These are phyloP conservation scores for Alternaria panax DNA, from an alignment of 2,329 filamentous ascomycete genomes.

Conservation along the genomic window DNA sequence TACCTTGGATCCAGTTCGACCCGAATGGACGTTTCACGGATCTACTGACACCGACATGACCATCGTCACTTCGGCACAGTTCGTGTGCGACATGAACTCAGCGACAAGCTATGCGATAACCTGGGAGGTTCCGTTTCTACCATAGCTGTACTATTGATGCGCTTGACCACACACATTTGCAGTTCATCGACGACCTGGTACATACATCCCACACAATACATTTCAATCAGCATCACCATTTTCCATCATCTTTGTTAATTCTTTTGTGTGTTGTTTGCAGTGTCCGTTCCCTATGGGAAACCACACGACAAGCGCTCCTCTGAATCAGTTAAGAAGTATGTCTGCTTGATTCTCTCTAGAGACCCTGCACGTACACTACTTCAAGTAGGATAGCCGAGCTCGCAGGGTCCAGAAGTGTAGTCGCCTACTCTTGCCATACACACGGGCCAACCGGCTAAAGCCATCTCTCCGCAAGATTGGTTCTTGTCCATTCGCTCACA, in stretches of 20 bases:
- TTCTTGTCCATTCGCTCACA: neutral
- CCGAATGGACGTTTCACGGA: conserved; percentile 58
- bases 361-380: neutral
- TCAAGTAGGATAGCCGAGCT: neutral
- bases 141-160: conserved; percentile 43
- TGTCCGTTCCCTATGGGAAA: neutral
- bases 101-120: conserved; percentile 27
- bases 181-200: neutral
- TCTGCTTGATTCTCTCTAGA: conserved; percentile 35
- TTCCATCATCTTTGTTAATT: neutral
- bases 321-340: neutral
- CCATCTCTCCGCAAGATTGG: neutral
- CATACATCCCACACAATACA: neutral
- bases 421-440: conserved; percentile 20
- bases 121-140: conserved; percentile 56
- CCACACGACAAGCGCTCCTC: neutral
- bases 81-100: conserved; percentile 52
- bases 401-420: conserved; percentile 5
- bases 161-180: neutral
- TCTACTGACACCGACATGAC: conserved; percentile 54
- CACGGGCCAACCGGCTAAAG: conserved; percentile 16
- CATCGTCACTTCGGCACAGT: conserved; percentile 29
- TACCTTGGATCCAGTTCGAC: conserved; percentile 46
- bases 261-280: neutral
- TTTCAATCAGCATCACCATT: neutral